These are phyloP conservation scores for Exophiala oligosperma DNA, from an alignment of 2,329 filamentous ascomycete species.

Conservation along the genomic window DNA sequence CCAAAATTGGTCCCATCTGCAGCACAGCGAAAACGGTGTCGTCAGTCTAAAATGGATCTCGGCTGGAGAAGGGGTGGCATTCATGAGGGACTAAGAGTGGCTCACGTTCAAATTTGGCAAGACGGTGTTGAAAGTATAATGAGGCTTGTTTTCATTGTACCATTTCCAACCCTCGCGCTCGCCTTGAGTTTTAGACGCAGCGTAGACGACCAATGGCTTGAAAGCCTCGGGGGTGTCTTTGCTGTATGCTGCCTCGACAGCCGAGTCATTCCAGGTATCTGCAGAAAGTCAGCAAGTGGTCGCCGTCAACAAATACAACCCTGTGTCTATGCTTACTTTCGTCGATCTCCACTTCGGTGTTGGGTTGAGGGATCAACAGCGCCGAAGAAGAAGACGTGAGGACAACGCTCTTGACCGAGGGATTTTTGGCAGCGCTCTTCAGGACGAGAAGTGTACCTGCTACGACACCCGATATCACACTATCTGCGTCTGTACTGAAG, in stretches of 20 bases:
- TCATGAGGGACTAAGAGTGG: not conserved
- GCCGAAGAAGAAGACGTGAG: conserved; percentile 7
- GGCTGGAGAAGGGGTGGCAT: too few species aligned
- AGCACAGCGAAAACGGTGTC: too few species aligned
- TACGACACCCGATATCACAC: conserved; percentile 37
- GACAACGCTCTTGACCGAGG: conserved; percentile 33
- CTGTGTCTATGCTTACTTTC: not conserved
- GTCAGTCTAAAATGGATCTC: too few species aligned
- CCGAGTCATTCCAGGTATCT: conserved; percentile 39
- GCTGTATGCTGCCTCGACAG: conserved; percentile 36
- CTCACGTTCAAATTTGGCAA: conserved; percentile 14
- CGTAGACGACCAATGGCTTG: conserved; percentile 34
- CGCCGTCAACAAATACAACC: too few species aligned
- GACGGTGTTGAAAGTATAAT: conserved; percentile 31
- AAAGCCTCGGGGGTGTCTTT: conserved; percentile 35
- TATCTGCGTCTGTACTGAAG: conserved; percentile 37
- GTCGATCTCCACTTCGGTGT: conserved; percentile 26
- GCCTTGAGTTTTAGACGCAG: conserved; percentile 41
- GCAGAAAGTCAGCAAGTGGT: not conserved
- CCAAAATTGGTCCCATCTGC: conserved; percentile 7
- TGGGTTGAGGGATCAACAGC: conserved; percentile 41
- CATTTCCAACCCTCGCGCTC: conserved; percentile 45
- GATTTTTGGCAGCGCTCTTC: conserved; percentile 3
- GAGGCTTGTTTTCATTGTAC: conserved; percentile 32
- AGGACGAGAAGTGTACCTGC: not conserved